Percentiles rank a stretch among this genome's conserved stretches.
Evolutionary conservation across 352 stramenopile genomes (phyloP).

Genomic region (Phytophthora brassicae): DNA sequence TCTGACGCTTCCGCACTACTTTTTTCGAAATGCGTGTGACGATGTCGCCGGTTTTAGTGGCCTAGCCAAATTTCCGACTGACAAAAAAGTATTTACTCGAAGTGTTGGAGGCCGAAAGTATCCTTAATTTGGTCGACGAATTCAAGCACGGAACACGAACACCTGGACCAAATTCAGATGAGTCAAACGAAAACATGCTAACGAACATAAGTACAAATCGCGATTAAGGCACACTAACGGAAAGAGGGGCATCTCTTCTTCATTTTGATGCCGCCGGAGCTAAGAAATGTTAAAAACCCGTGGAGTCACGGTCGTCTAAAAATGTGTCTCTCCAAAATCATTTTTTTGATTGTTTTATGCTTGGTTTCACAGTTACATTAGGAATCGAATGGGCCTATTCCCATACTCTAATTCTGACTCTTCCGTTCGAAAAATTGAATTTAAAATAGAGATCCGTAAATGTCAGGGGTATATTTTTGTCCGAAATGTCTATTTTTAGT

Average conservation of each 20-base stretch:
- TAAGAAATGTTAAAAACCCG: not conserved
- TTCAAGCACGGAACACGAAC: not conserved
- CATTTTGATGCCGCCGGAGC: not conserved
- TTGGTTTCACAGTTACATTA: no score
- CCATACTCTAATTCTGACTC: not conserved
- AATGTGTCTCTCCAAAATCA: not conserved
- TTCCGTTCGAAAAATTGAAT: no score
- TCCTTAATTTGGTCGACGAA: no score
- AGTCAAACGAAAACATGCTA: constrained; percentile 8
- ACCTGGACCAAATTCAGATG: not conserved
- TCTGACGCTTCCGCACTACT: not conserved
- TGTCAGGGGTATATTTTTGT: constrained; percentile 1
- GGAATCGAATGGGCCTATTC: no score
- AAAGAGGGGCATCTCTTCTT: constrained; percentile 5
- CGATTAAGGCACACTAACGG: not conserved
- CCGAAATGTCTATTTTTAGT: no score
- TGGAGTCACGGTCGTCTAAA: not conserved
- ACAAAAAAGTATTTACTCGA: not conserved
- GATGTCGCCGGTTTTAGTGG: not conserved
- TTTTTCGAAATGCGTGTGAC: not conserved
- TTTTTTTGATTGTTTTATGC: not conserved
- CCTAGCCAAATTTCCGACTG: not conserved
- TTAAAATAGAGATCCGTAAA: not conserved
- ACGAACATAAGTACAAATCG: no score
- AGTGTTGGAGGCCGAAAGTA: not conserved